Conservation (phyloP, 2,329 filamentous ascomycete species). For the Penicillium sumatraense region DNA sequence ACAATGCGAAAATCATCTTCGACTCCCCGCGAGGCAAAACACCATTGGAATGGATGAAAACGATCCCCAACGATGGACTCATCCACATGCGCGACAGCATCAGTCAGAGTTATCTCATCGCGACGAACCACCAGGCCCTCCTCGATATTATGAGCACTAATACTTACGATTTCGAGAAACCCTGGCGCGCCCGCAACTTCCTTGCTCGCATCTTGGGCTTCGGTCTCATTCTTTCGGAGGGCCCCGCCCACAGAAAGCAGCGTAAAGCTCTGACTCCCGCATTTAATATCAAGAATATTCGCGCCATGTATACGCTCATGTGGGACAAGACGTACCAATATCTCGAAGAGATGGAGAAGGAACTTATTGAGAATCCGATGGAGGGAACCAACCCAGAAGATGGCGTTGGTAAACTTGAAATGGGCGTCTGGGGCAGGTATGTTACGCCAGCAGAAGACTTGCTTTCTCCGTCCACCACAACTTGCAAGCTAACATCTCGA, state of each 20-base stretch:
- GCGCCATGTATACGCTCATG: conserved; percentile 40
- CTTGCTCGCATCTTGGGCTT: conserved; percentile 55
- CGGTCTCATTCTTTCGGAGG: conserved; percentile 57
- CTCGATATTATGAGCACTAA: conserved; percentile 59
- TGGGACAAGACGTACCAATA: conserved; percentile 43
- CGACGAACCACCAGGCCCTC: conserved; percentile 46
- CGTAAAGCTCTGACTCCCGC: conserved; percentile 43
- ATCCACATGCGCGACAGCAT: conserved; percentile 57
- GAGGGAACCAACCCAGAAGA: conserved; percentile 27
- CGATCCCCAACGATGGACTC: conserved; percentile 60
- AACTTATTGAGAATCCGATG: conserved; percentile 33
- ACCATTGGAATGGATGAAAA: conserved; percentile 53
- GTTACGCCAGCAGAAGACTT: too few species aligned
- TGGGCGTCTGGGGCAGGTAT: conserved; percentile 41
- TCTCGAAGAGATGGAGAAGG: conserved; percentile 39
- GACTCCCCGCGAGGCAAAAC: conserved; percentile 37
- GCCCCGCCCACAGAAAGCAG: conserved; percentile 55
- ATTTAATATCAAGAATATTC: conserved; percentile 43
- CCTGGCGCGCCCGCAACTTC: conserved; percentile 48
- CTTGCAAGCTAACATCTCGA: background rate
- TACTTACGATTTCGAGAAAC: conserved; percentile 61
- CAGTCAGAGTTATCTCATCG: conserved; percentile 40
- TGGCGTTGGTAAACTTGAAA: conserved; percentile 37
- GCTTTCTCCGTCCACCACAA: background rate
- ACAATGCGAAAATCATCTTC: conserved; percentile 34